Evolutionary conservation across 2,329 filamentous ascomycete genomes (phyloP), one percentile per base, ranked within the genome.

Genomic region (Fusarium nelsonii): DNA sequence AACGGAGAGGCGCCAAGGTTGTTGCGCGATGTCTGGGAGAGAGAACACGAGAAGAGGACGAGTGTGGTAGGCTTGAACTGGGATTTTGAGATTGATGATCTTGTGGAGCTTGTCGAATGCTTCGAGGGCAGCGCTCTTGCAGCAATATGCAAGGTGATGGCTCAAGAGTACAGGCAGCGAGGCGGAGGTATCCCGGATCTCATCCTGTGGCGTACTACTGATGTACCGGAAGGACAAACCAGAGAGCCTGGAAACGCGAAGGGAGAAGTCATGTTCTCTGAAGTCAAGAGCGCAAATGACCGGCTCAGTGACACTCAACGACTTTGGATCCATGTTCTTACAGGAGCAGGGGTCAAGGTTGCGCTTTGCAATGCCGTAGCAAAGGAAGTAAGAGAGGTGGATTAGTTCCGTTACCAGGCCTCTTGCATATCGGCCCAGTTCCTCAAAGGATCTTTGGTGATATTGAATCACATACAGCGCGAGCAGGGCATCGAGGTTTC

Each of bases 241-340:
- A 58, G 68, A 70, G 55, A 69, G 45, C 67, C 78, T 64, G 64
- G 68, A 74, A 76, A 76, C 70, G 82, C 81, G 56, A 82, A 76
- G 58, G 83, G 84, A 39, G 86, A 91, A 76, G 90, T 92, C 69
- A 90, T 93, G 85, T 95, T 96, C 78, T 86, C 86, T 6, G 91
- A 93, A 79, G 91, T 94, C 59, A 94, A 94, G 82, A 92, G 90
- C 71, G 90, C 90, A 77, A 97, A 97, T 79, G 96, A 99, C 84
- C 89, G 94, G 39, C 83, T 99, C 75, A 98, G 95, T 79, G 96
- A 99, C 82, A 97, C 94, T 18, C 96, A 99, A 82, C 84, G 96
- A 72, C 85, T 99, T 71, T 99, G 96, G 96, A 97, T 98, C 74
- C 93, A 98, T 83, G 93, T 97, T 9, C 84, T 99, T 54, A 91